Evolutionary conservation across 208 protist species (phyloP), one percentile per base, ranked within the genome.

Genomic region (Acanthamoeba healyi): DNA sequence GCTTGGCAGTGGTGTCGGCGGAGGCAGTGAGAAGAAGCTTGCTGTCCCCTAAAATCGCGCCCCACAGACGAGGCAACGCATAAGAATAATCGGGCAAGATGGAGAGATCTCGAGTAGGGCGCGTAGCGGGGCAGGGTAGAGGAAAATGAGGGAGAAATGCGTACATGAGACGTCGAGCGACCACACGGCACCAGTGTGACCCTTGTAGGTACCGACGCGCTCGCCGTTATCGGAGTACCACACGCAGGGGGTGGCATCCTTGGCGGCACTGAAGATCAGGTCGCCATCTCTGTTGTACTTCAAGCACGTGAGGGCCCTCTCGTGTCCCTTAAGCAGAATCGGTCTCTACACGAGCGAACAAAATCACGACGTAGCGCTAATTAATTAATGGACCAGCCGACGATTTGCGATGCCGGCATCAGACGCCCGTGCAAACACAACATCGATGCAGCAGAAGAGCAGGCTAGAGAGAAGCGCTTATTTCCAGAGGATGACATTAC

Each of bases 231-330:
- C 97, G 34, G 97, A 96, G 95, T 98, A 98, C 99, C 99, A 99
- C 51, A 99, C 97, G 72, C 93, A 98, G 42, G 98, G 97, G 49
- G 97, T 96, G 36, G 97, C 97, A 95, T 99, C 99, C 95, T 99
- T 99, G 42, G 98, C 97, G 38, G 97, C 97, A 32, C 98, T 98
- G 95, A 99, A 99, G 36, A 99, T 95, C 17, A 99, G 96, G 95
- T 99, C 99, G 79, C 99, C 99, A 46, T 99, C 99, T 92, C 96
- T 95, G 97, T 99, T 99, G 96, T 99, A 99, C 96, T 99, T 98
- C 72, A 99, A 95, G 96, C 98, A 94, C 24, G 98, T 98, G 36
- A 98, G 95, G 17, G 97, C 94, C 61, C 98, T 96, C 49, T 96
- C 95, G 94, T 98, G 98, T 22, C 97, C 96, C 84, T 98, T 96